These are phyloP conservation scores for Phaffia rhodozyma DNA, from an alignment of 1,284 basidiomycete genomes.

Conservation along the genomic window DNA sequence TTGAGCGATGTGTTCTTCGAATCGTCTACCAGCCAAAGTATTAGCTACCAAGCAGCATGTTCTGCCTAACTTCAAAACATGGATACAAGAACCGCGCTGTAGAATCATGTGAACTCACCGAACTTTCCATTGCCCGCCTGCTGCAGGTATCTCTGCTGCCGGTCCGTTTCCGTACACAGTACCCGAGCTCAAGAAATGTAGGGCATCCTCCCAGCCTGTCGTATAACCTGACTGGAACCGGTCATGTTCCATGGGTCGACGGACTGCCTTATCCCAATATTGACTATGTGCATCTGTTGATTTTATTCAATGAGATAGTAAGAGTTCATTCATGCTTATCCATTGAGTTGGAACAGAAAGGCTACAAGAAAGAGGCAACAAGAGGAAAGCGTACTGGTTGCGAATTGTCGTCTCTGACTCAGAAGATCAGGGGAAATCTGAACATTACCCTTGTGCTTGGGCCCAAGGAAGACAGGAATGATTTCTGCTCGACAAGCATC, in stretches of 20 bases:
- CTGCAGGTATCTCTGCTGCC: slow-evolving; percentile 4
- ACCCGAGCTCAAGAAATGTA: slow-evolving; percentile 1
- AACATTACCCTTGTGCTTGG: background rate
- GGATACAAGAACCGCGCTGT: background rate
- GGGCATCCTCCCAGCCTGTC: slow-evolving; percentile 2
- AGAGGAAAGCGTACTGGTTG: background rate
- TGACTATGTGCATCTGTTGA: background rate
- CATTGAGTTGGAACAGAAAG: background rate
- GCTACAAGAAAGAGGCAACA: background rate
- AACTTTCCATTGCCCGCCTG: slow-evolving; percentile 17
- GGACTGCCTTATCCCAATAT: slow-evolving; percentile 3
- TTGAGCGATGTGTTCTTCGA: slow-evolving; percentile 3
- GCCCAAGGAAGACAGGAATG: slow-evolving; percentile 5
- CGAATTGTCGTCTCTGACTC: background rate
- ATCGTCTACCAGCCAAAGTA: background rate
- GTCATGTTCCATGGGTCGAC: slow-evolving; percentile 13
- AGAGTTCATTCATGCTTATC: too few relatives aligned
- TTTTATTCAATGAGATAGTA: background rate
- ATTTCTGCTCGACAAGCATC: slow-evolving; percentile 11
- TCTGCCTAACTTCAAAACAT: background rate
- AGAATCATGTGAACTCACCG: background rate
- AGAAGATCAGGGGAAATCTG: background rate
- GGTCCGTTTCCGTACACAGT: background rate
- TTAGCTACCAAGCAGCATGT: background rate
- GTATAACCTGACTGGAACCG: slow-evolving; percentile 8